These are phyloP conservation scores for Salvia hispanica DNA, from an alignment of 257 asterid genomes.

Conservation along the genomic window DNA sequence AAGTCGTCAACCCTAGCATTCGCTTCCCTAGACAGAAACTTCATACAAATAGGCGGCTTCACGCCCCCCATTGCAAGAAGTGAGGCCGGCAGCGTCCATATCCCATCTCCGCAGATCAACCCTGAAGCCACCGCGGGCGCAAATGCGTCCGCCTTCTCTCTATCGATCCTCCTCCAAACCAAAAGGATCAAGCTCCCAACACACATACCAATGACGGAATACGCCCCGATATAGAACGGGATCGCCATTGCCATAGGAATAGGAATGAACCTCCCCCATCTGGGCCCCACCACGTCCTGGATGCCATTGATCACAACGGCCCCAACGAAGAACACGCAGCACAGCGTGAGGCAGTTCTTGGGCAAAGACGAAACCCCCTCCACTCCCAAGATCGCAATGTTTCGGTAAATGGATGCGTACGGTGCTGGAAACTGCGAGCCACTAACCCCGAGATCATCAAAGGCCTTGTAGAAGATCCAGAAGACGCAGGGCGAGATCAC, in stretches of 20 bases:
- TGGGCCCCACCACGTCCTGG: constrained; percentile 58
- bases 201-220: constrained; percentile 82
- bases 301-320: constrained; percentile 60
- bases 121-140: constrained; percentile 92
- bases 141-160: constrained; percentile 78
- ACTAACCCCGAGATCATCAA: constrained; percentile 47
- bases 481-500: constrained; percentile 78
- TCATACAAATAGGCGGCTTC: constrained; percentile 82
- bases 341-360: constrained; percentile 66
- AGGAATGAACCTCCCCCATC: constrained; percentile 63
- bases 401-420: constrained; percentile 62
- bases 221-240: constrained; percentile 78
- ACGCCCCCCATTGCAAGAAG: constrained; percentile 68
- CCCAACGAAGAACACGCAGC: constrained; percentile 56
- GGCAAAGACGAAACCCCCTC: constrained; percentile 74
- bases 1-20: constrained; percentile 30
- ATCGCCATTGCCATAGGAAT: constrained; percentile 95
- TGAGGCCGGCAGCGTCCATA: constrained; percentile 76
- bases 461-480: constrained; percentile 85
- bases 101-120: too few species aligned
- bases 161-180: constrained; percentile 62
- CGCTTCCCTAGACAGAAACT: constrained; percentile 56
- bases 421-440: constrained; percentile 73
- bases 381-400: constrained; percentile 78
- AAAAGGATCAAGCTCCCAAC: constrained; percentile 78